Base-by-base conservation (phyloP, 2,329 filamentous ascomycete genomes). In the Pleoardoris graminearum region DNA sequence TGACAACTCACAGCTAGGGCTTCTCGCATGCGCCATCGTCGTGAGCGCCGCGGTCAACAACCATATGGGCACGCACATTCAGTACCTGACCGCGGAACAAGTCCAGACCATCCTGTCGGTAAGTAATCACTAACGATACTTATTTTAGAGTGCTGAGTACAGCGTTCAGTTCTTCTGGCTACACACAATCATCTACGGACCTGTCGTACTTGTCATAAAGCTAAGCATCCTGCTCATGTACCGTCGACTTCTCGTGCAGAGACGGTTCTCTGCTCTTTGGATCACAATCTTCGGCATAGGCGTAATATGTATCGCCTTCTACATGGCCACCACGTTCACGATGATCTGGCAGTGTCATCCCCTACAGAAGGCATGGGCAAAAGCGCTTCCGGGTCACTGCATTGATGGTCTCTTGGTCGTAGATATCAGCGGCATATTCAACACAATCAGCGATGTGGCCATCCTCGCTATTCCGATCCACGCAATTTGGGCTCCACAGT, bases 191-290 rank as follows among this genome's bases (percentile, higher is more conserved):
- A 35, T 58, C 16, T 58, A 58, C 42, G 48, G 52, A 2, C 55
- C 52, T 7, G 30, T 58, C n/a, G 44, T 53, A 11, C 42, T 53
- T 30, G 42, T 42, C 43, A 53, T 47, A 29, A 58, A 58, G 29
- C 38, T 50, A 21, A 45, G 41, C 29, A 55, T 55, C 27, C 47
- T 58, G 5, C 37, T 55, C 2, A 27, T 55, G 19, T 55, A 55
- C 29, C 49, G 53, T 2, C 52, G 55, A 6, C 46, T 58, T 7
- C 43, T 58, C 2, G 35, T 55, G 3, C 49, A 48, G 11, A 45
- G 16, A 3, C 49, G 50, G 17, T 50, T 41, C 41, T 58, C 55
- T 16, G 32, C 38, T 3, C 55, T 58, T 16, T 55, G 52, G 48
- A 44, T 42, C 12, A 41, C 38, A 1, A 41, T 54, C 22, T 46